Percentiles rank a stretch among this genome's conserved stretches.
phyloP scores from a whole-genome alignment of 2,329 filamentous ascomycete species.

The Aspergillus thermomutatus region DNA sequence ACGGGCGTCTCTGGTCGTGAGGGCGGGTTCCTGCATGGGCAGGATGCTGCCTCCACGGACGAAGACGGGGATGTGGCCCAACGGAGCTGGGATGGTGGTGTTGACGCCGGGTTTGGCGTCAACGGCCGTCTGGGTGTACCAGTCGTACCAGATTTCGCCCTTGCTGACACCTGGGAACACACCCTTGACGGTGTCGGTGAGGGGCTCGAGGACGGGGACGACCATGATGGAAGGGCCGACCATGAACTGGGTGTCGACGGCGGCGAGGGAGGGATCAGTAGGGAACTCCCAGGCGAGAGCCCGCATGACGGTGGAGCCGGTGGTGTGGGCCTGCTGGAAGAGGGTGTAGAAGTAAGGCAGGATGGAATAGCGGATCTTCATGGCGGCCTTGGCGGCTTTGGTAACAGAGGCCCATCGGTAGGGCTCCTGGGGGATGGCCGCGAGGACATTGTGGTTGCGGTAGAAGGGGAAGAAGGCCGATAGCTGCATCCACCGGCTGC shows the following conservation, averaged over 20 bases:
- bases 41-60: constrained; percentile 66
- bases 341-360: constrained; percentile 75
- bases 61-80: constrained; percentile 69
- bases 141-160: constrained; percentile 71
- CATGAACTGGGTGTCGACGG: constrained; percentile 69
- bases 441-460: constrained; percentile 68
- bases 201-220: constrained; percentile 61
- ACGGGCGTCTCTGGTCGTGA: constrained; percentile 63
- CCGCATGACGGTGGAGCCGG: constrained; percentile 68
- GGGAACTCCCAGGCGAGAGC: constrained; percentile 73
- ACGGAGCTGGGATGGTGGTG: constrained; percentile 57
- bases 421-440: constrained; percentile 64
- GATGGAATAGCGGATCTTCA: constrained; percentile 67
- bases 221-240: constrained; percentile 65
- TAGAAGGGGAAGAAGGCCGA: constrained; percentile 76
- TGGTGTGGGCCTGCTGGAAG: constrained; percentile 63
- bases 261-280: constrained; percentile 63
- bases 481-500: constrained; percentile 70
- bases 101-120: constrained; percentile 53
- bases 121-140: constrained; percentile 65
- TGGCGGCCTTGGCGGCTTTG: constrained; percentile 62
- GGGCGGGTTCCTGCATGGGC: constrained; percentile 64
- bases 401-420: constrained; percentile 67
- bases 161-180: constrained; percentile 65
- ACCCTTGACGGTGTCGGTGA: constrained; percentile 61